These are phyloP conservation scores for Chimonanthus praecox DNA, from an alignment of 164 flowering plant genomes.

Conservation along the genomic window DNA sequence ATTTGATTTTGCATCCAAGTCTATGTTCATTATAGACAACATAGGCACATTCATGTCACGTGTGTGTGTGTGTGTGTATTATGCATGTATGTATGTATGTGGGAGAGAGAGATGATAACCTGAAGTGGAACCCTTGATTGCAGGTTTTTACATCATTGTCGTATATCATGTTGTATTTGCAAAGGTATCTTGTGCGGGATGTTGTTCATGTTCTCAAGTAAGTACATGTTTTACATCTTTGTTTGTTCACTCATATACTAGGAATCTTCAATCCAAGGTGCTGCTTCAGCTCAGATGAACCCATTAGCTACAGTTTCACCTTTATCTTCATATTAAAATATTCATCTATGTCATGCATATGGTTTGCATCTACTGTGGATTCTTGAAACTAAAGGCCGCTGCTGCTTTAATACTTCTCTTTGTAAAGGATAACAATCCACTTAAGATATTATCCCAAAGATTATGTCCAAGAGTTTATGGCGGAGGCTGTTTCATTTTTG, in stretches of 20 bases:
- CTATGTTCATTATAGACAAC: neutral
- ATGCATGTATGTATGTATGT: neutral
- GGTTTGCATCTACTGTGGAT: neutral
- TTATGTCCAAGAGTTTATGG: conserved; percentile 82
- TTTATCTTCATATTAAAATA: too few relatives aligned
- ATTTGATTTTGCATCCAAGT: neutral
- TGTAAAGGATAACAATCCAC: conserved; percentile 45
- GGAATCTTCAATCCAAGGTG: neutral
- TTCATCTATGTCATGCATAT: neutral
- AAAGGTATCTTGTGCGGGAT: conserved; percentile 57
- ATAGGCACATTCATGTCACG: too few relatives aligned
- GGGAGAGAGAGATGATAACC: neutral
- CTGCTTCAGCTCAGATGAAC: neutral
- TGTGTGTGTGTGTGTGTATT: neutral
- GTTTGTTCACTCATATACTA: neutral
- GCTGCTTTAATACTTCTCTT: neutral
- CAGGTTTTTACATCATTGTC: conserved; percentile 93
- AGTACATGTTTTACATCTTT: conserved; percentile 19
- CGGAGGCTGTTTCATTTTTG: conserved; percentile 69
- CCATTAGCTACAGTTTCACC: neutral
- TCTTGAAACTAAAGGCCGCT: neutral
- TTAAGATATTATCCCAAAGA: conserved; percentile 74
- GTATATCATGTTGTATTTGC: conserved; percentile 71
- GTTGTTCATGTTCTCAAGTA: conserved; percentile 60
- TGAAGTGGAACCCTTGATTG: conserved; percentile 18